Evolutionary conservation across 345 rosid species (phyloP).

Genomic region (Melaleuca quinquenervia): DNA sequence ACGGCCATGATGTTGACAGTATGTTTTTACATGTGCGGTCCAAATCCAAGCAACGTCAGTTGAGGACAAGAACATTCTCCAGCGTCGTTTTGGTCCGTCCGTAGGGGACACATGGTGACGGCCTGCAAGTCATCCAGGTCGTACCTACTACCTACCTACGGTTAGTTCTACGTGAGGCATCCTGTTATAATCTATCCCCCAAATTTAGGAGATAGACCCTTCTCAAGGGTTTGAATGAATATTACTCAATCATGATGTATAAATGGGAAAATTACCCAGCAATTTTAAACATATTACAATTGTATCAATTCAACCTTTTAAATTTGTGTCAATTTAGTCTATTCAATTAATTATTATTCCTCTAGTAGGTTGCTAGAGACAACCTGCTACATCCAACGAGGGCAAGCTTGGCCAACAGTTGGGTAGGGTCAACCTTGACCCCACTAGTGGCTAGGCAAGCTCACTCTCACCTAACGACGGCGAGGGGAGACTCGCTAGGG

Average conservation of each 20-base stretch:
- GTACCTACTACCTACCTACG: neutral
- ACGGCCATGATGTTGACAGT: neutral
- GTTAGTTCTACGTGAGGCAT: neutral
- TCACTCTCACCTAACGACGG: no score
- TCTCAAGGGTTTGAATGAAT: neutral
- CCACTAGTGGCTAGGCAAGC: no score
- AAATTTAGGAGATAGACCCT: neutral
- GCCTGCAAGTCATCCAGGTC: neutral
- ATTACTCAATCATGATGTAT: neutral
- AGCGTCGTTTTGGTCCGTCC: neutral
- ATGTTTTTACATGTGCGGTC: neutral
- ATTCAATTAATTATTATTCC: no score
- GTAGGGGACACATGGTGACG: neutral
- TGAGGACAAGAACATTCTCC: neutral
- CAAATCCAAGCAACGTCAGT: neutral
- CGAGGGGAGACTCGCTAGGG: no score
- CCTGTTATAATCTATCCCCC: neutral
- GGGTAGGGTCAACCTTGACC: no score
- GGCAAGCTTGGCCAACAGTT: no score
- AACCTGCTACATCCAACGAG: no score
- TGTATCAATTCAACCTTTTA: no score
- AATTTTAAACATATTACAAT: no score
- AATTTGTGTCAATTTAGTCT: no score
- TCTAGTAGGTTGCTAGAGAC: no score
- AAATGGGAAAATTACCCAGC: no score